phyloP scores from a whole-genome alignment of 305 asterid genomes.

The Plantago lanceolata region DNA sequence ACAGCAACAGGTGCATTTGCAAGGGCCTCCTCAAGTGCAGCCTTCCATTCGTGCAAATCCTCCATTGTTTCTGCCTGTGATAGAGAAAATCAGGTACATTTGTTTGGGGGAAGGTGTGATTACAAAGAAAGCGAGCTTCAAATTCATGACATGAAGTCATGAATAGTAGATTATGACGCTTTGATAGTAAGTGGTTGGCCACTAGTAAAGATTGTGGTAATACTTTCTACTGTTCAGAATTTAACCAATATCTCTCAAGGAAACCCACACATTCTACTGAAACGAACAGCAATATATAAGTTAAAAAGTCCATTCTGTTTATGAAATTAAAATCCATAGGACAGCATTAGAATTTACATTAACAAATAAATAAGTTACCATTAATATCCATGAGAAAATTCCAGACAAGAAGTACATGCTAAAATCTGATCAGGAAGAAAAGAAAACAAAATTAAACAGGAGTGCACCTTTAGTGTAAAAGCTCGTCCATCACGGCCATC shows the following conservation, averaged over 20 bases:
- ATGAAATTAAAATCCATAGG: constrained; percentile 2
- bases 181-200: constrained; percentile 4
- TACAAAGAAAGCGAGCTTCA: constrained; percentile 11
- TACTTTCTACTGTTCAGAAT: constrained; percentile 1
- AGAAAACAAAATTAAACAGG: constrained; percentile 16
- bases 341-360: neutral
- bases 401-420: constrained; percentile 7
- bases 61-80: constrained; percentile 90
- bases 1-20: constrained; percentile 87
- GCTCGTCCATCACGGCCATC: constrained; percentile 98
- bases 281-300: neutral
- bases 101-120: neutral
- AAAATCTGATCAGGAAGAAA: constrained; percentile 15
- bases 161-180: neutral
- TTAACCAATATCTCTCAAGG: neutral
- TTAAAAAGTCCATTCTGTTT: neutral
- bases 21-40: constrained; percentile 94
- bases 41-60: constrained; percentile 92
- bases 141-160: constrained; percentile 1
- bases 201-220: neutral
- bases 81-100: constrained; percentile 23
- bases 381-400: constrained; percentile 9
- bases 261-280: constrained; percentile 10
- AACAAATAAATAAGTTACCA: constrained; percentile 11
- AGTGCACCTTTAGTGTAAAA: constrained; percentile 88